Base-by-base conservation (phyloP, 805 yeast species). In the Saccharomycopsis javanensis region DNA sequence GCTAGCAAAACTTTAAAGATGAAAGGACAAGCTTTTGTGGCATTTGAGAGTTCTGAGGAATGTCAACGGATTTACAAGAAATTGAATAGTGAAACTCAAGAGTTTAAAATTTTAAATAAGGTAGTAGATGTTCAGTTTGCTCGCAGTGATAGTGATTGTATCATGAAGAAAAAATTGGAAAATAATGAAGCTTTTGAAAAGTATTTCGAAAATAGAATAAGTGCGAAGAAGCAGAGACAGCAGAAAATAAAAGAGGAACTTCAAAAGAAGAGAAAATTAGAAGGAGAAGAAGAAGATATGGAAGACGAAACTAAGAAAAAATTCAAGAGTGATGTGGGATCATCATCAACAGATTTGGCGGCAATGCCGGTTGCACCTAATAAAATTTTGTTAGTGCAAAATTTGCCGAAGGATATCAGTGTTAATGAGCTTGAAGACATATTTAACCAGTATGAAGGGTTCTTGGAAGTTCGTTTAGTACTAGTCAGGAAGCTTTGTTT, bases 1-100 rank as follows among this genome's bases (percentile, higher is more conserved):
- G 80, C 88, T 1, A 82, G 80, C 57, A 78, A 77, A 59, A 83
- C 81, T 62, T 64, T 87, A n/a, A 77, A 74, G 60, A 75, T 85
- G 78, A 77, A 84, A 57, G 96, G 96, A 1, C 96, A 88, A 68
- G 96, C 96, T 1, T 88, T 87, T 67, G 75, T 88, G 5, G 79
- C 87, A 0, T 80, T 82, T 55, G 74, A 70, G 3, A 65, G 67
- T 18, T 63, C 64, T 0, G 71, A 72, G 3, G 64, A 65, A 27
- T 60, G 62, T 20, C 25, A 27, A 16, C 16, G 31, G 13, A 46
- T 55, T 33, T 25, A 42, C 20, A 38, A 56, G 4, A 23, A 35
- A 28, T 53, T 56, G 31, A 30, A 45, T 86, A 85, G 0, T 65
- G 70, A 71, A n/a, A 68, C 65, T 16, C 50, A 55, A 11, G 53